Percentiles rank a stretch among this genome's conserved stretches.
Conservation (phyloP, 768 basidiomycete genomes). For the Lyophyllum semitale region DNA sequence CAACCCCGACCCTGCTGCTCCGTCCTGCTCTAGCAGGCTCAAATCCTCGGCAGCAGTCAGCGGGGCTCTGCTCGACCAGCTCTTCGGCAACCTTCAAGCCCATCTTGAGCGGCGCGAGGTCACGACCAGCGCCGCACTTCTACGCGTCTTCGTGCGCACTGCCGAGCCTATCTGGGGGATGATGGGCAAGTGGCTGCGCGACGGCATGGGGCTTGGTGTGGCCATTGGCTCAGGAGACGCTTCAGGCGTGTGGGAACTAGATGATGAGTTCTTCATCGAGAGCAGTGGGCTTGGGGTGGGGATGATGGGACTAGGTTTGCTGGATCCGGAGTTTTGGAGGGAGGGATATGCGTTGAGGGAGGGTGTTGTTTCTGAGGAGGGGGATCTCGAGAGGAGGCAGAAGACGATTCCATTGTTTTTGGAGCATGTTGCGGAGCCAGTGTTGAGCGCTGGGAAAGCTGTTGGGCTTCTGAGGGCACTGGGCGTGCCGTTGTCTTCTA, state of each 20-base stretch:
- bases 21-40: slow-evolving; percentile 11
- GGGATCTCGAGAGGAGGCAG: slow-evolving; percentile 14
- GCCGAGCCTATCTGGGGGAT: slow-evolving; percentile 76
- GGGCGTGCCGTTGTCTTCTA: slow-evolving; percentile 30
- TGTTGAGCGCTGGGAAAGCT: slow-evolving; percentile 75
- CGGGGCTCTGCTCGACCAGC: slow-evolving; percentile 60
- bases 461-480: slow-evolving; percentile 73
- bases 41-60: slow-evolving; percentile 54
- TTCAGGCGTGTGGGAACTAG: slow-evolving; percentile 40
- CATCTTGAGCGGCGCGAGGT: slow-evolving; percentile 60
- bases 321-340: slow-evolving; percentile 80
- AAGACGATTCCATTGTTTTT: slow-evolving; percentile 62
- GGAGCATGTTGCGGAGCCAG: slow-evolving; percentile 53
- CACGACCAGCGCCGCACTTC: slow-evolving; percentile 55
- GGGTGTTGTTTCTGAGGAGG: slow-evolving; percentile 28
- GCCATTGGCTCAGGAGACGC: slow-evolving; percentile 30
- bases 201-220: slow-evolving; percentile 64
- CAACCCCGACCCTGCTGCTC: slow-evolving; percentile 18
- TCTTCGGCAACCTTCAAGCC: slow-evolving; percentile 59
- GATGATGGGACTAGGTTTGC: slow-evolving; percentile 47
- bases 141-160: slow-evolving; percentile 60
- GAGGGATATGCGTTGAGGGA: slow-evolving; percentile 67
- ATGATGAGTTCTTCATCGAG: slow-evolving; percentile 84
- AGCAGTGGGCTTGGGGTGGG: slow-evolving; percentile 60
- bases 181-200: slow-evolving; percentile 69